A percentile compares a stretch with the other conserved stretches of the same genome.
Evolutionary conservation across 257 asterid species (phyloP).

Genomic region (Handroanthus guayacan): DNA sequence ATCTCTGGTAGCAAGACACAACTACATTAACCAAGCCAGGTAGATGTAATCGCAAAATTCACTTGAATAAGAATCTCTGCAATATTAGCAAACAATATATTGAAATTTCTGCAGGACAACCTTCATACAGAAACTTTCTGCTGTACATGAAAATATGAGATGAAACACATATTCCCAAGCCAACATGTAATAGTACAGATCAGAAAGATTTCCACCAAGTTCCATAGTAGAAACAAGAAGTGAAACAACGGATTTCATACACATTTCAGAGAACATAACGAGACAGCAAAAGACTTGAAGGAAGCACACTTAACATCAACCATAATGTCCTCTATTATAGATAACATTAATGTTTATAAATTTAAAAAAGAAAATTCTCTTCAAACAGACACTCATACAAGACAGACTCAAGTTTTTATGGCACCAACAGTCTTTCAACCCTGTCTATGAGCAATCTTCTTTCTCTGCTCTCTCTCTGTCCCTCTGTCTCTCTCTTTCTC

Average conservation of each 20-base stretch:
- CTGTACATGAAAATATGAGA: neutral
- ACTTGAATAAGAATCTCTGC: neutral
- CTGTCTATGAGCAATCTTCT: constrained; percentile 41
- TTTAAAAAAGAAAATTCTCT: constrained; percentile 48
- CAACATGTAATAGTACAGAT: neutral
- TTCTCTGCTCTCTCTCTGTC: neutral
- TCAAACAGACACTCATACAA: constrained; percentile 46
- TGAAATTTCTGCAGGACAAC: too few relatives aligned
- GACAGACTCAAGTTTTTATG: constrained; percentile 34
- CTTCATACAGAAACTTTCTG: too few relatives aligned
- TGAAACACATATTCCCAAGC: neutral
- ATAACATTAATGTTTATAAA: constrained; percentile 52
- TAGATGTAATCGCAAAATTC: neutral
- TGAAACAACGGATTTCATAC: constrained; percentile 8
- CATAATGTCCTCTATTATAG: constrained; percentile 46
- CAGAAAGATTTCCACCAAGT: neutral
- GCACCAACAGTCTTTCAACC: constrained; percentile 37
- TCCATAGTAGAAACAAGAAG: neutral
- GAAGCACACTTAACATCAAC: constrained; percentile 34
- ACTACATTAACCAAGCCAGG: too few relatives aligned
- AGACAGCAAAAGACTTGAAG: constrained; percentile 3
- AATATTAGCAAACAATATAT: neutral
- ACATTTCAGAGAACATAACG: constrained; percentile 30
- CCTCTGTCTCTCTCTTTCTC: neutral
- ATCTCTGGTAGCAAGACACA: too few relatives aligned